Conservation (phyloP, 805 yeast genomes). For the Nakazawaea wickerhamii region DNA sequence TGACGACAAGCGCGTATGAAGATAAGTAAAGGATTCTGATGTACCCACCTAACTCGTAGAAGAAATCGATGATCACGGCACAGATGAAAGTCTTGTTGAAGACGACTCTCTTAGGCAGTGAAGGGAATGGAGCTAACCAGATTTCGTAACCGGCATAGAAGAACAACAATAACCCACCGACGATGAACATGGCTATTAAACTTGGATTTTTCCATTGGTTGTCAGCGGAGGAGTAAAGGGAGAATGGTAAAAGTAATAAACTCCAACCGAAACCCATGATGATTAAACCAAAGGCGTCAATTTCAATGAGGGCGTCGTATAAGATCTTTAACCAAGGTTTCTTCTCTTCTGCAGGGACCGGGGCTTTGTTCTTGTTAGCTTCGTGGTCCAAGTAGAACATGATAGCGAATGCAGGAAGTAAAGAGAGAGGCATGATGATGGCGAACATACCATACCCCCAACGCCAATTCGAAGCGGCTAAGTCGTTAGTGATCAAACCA, state of each 20-base stretch:
- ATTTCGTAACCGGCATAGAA: constrained; percentile 26
- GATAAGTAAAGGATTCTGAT: constrained; percentile 27
- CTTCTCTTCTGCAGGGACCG: too few species aligned
- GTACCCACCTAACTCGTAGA: constrained; percentile 27
- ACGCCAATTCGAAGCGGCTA: constrained; percentile 37
- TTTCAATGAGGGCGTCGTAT: constrained; percentile 25
- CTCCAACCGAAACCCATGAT: constrained; percentile 34
- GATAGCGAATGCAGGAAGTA: constrained; percentile 28
- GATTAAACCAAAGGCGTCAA: constrained; percentile 34
- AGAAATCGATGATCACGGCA: constrained; percentile 29
- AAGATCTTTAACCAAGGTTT: constrained; percentile 10
- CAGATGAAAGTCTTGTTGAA: constrained; percentile 33
- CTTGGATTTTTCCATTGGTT: constrained; percentile 33
- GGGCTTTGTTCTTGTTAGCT: constrained; percentile 25
- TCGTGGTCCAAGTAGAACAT: constrained; percentile 29
- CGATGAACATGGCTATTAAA: constrained; percentile 36
- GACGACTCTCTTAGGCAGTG: constrained; percentile 29
- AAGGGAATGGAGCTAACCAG: constrained; percentile 29
- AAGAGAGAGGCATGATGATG: constrained; percentile 35
- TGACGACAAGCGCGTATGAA: constrained; percentile 28
- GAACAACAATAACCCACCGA: constrained; percentile 31
- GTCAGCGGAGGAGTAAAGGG: constrained; percentile 27
- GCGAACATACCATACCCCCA: constrained; percentile 50
- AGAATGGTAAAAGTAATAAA: constrained; percentile 33
- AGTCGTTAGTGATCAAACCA: constrained; percentile 31